These are phyloP conservation scores for Phytophthora lateralis DNA, from an alignment of 352 stramenopile species.

Conservation along the genomic window DNA sequence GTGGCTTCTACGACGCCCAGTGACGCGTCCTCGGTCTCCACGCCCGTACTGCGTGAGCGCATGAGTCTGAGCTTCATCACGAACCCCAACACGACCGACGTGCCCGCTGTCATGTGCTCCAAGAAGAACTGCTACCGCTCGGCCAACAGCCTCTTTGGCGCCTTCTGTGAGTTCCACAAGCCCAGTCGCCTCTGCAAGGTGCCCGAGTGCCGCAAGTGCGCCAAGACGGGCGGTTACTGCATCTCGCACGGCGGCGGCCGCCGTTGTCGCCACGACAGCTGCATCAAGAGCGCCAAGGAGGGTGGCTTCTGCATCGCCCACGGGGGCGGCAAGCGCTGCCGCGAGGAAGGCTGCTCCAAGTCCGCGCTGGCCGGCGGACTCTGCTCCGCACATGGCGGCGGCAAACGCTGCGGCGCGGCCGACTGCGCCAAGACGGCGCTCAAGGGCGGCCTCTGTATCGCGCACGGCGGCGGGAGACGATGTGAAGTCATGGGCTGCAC, in stretches of 20 bases:
- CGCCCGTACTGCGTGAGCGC: constrained; percentile 32
- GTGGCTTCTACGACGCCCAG: constrained; percentile 32
- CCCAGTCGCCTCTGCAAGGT: constrained; percentile 72
- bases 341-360: constrained; percentile 57
- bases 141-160: constrained; percentile 49
- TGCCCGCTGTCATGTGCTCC: constrained; percentile 42
- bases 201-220: constrained; percentile 58
- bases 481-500: constrained; percentile 54
- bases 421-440: constrained; percentile 70
- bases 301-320: constrained; percentile 49
- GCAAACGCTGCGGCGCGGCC: constrained; percentile 55
- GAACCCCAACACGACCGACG: constrained; percentile 29
- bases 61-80: constrained; percentile 77
- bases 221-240: constrained; percentile 79
- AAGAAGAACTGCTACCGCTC: constrained; percentile 72
- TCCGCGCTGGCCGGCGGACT: constrained; percentile 65
- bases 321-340: constrained; percentile 53
- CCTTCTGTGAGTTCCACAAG: constrained; percentile 73
- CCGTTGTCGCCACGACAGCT: constrained; percentile 54
- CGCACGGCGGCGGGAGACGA: constrained; percentile 62
- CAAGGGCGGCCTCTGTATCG: constrained; percentile 68
- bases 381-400: constrained; percentile 74
- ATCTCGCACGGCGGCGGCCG: constrained; percentile 73
- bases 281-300: constrained; percentile 77
- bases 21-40: constrained; percentile 27